phyloP scores from a whole-genome alignment of 1,284 basidiomycete species.

The Microbotryum scabiosae region DNA sequence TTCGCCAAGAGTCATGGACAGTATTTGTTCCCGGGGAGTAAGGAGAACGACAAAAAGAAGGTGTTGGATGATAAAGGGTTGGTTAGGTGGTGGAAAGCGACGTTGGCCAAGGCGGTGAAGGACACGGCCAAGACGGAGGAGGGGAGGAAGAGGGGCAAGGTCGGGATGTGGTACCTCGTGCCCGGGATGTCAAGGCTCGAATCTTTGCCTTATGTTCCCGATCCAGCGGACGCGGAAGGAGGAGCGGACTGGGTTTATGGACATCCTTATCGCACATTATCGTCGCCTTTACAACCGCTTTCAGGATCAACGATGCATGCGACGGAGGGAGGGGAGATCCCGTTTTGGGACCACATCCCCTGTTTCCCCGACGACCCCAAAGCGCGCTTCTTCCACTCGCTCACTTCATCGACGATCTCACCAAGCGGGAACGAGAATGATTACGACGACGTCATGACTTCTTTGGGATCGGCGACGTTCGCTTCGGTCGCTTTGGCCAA shows the following conservation, averaged over 20 bases:
- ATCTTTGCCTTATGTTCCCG: slow-evolving; percentile 52
- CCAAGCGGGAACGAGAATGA: slow-evolving; percentile 56
- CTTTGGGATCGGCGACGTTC: slow-evolving; percentile 52
- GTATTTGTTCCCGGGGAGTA: slow-evolving; percentile 90
- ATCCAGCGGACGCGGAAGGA: slow-evolving; percentile 28
- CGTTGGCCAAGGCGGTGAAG: slow-evolving; percentile 52
- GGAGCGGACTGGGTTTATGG: slow-evolving; percentile 55
- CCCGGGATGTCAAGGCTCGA: slow-evolving; percentile 65
- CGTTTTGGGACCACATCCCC: slow-evolving; percentile 69
- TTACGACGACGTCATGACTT: slow-evolving; percentile 44
- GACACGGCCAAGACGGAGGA: slow-evolving; percentile 4
- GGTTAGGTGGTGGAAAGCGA: slow-evolving; percentile 85
- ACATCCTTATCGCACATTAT: slow-evolving; percentile 59
- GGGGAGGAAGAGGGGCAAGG: slow-evolving; percentile 33
- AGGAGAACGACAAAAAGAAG: slow-evolving; percentile 61
- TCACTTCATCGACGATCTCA: slow-evolving; percentile 45
- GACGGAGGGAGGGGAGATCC: slow-evolving; percentile 8
- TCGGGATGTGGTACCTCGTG: slow-evolving; percentile 53
- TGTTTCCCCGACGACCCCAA: slow-evolving; percentile 90
- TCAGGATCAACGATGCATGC: slow-evolving; percentile 18
- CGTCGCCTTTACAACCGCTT: slow-evolving; percentile 50
- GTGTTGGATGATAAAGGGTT: slow-evolving; percentile 70
- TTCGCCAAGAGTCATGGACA: slow-evolving; percentile 86
- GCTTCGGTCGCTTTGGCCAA: slow-evolving; percentile 36
- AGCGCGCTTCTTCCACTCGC: slow-evolving; percentile 78